Evolutionary conservation across 1,284 basidiomycete genomes (phyloP), one percentile per base, ranked within the genome.

Genomic region (Fistulinella staudtii): DNA sequence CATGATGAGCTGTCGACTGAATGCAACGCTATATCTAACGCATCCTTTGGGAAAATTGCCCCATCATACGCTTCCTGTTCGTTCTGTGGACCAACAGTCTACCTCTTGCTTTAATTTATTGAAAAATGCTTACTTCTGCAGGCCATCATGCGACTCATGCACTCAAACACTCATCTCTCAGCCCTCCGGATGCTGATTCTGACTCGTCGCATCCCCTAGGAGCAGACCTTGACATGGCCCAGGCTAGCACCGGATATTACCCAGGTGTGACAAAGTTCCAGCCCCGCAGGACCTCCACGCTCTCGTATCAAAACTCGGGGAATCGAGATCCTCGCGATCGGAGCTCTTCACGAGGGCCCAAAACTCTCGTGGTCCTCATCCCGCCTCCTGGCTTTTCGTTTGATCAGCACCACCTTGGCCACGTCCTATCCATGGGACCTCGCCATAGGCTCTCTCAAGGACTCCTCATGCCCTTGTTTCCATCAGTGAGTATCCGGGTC

Each of bases 391-490:
- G 76, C 33, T 68, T 89, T 34, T 63, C 74, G 5, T 72, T 77
- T 30, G 77, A 81, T 52, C 81, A 81, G 58, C 77, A 78, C 2
- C 75, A 73, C 17, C 70, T 82, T 21, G 80, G 80, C 1, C 74
- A 78, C 42, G 79, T 79, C 0, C 57, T 85, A 18, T 75, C 79
- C 6, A 72, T 70, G 13, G 82, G 82, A 2, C 80, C 84, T 25
- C 65, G 71, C 20, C 71, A 77, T 46, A 75, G 84, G 28, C 64
- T 85, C 41, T 68, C 78, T 24, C 79, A 83, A 52, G 86, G 87
- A 14, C 71, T 85, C 28, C 61, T 89, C 17, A 79, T 89, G 76
- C 85, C 86, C 8, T 69, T 89, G 29, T 80, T 83, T 57, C 78
- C 85, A 30, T 85, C 83, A 5, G 87, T 87, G 60, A 52, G 80